Conservation (phyloP, 352 stramenopile genomes). For the Blastocystis sp. region DNA sequence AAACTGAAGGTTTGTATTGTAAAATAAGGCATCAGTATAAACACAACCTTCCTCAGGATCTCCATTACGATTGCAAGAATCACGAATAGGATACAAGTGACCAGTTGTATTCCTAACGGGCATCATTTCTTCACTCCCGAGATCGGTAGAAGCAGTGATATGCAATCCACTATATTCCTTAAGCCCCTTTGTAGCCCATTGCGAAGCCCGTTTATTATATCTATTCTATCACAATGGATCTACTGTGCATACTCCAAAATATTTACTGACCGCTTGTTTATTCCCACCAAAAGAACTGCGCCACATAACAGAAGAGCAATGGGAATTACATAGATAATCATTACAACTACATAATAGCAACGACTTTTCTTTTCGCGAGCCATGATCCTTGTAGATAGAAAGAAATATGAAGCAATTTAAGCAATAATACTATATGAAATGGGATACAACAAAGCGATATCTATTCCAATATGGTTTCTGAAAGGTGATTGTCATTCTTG, state of each 20-base stretch:
- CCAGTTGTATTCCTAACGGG: background rate
- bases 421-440: background rate
- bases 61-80: constrained; percentile 39
- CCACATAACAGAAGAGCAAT: background rate
- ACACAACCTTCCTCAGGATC: constrained; percentile 47
- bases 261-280: background rate
- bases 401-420: background rate
- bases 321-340: background rate
- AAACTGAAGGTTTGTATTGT: background rate
- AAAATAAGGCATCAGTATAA: background rate
- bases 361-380: background rate
- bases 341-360: constrained; percentile 32
- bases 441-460: background rate
- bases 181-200: constrained; percentile 7
- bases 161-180: background rate
- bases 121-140: background rate
- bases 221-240: background rate
- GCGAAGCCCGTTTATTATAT: constrained; percentile 1
- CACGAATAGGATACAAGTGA: constrained; percentile 35
- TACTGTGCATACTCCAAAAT: background rate
- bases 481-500: background rate
- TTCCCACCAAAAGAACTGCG: background rate
- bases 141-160: background rate
- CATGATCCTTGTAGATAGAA: background rate
- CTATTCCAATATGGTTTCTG: background rate